Evolutionary conservation across 2,329 filamentous ascomycete species (phyloP), one percentile per base, ranked within the genome.

Genomic region (Aspergillus aculeatus): DNA sequence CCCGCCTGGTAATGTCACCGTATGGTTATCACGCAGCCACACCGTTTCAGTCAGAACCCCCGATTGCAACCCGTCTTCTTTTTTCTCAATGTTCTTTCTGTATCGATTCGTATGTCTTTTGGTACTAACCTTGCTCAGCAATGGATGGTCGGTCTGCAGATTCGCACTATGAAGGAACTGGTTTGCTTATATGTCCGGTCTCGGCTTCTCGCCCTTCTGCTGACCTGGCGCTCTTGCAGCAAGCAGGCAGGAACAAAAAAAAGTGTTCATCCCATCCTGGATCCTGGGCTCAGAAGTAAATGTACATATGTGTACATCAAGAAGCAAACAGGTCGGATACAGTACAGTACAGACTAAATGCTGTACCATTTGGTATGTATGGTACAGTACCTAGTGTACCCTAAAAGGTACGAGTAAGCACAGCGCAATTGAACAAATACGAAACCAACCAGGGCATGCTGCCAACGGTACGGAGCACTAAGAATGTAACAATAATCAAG

Each of bases 401-500:
- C 0, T 16, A 12, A 16, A 12, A 12, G 12, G 12, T 35, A 35
- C 32, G 12, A 3, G 12, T 12, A 11, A 35, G 14, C 32, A 35
- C 32, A 16, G 32, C 7, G 9, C 26, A 29, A 29, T 35, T 35
- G 32, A 35, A 35, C 12, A 32, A 35, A 16, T 31, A 19, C 14
- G 19, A 56, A 29, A 29, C 7, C 7, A 29, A 29, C 26, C 26
- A 29, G 26, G 26, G 26, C 26, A 29, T 29, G 26, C 26, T 29
- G 26, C 26, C 26, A 9, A 29, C 26, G 26, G 26, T 29, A 29
- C 7, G 26, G 26, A 29, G 26, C 9, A 29, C 26, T 10, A 29
- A 29, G 26, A 29, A 56, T 41, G 44, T 38, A 51, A 50, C 47
- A 51, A 35, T 56, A 19, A 26, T 26, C 23, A 55, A 62, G 50